Conservation (phyloP, 495 filamentous ascomycete species). For the Hypoxylon perforatum region DNA sequence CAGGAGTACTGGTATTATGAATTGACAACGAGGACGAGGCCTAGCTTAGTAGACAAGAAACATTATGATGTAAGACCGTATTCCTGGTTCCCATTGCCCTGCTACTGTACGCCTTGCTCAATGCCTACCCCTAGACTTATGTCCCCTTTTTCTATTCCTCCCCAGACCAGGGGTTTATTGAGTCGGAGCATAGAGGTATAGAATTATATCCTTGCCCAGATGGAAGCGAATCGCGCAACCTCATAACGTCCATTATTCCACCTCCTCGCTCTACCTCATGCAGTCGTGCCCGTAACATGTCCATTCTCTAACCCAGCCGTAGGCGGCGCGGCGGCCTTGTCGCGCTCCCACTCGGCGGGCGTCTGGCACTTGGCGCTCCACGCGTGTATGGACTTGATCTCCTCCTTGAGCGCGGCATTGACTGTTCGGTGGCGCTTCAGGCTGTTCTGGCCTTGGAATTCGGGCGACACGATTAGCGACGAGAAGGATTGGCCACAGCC, state of each 20-base stretch:
- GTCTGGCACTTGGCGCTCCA: slow-evolving; percentile 98
- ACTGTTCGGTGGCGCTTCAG: slow-evolving; percentile 90
- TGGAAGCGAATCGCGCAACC: neutral
- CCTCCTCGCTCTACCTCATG: slow-evolving; percentile 35
- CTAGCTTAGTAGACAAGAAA: slow-evolving; percentile 3
- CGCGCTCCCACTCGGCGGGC: slow-evolving; percentile 89
- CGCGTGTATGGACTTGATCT: slow-evolving; percentile 96
- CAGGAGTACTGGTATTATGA: slow-evolving; percentile 19
- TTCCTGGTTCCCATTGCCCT: neutral
- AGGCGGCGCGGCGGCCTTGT: slow-evolving; percentile 60
- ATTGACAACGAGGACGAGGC: slow-evolving; percentile 4
- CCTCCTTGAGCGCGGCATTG: slow-evolving; percentile 86
- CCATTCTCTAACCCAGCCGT: slow-evolving; percentile 55
- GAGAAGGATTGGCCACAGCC: slow-evolving; percentile 97
- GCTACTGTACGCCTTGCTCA: neutral
- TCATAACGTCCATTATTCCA: neutral
- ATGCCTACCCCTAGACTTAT: no score
- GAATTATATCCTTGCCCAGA: no score
- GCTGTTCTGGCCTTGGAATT: slow-evolving; percentile 87
- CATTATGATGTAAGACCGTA: slow-evolving; percentile 15
- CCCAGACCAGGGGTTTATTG: no score
- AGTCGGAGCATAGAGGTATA: no score
- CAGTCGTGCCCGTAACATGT: slow-evolving; percentile 52
- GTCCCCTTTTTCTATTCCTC: no score
- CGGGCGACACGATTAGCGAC: slow-evolving; percentile 87